Conservation (phyloP, 2,329 filamentous ascomycete genomes). For the Sporothrix phasma region DNA sequence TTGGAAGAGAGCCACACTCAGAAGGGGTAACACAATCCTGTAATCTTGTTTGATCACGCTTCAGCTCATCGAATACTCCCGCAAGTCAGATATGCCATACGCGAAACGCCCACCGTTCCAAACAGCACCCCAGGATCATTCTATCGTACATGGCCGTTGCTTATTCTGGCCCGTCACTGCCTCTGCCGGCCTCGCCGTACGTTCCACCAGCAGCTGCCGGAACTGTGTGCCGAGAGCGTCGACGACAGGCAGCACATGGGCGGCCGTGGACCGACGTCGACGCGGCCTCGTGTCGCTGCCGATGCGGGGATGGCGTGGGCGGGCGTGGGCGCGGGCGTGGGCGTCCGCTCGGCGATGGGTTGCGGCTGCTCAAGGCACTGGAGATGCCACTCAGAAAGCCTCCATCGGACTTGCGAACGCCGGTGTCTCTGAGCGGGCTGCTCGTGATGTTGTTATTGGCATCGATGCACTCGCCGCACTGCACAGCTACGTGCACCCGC, state of each 20-base stretch:
- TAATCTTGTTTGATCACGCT: too few relatives aligned
- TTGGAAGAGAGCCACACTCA: too few relatives aligned
- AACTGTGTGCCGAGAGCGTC: conserved; percentile 9
- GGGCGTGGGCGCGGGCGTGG: too few relatives aligned
- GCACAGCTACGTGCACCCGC: conserved; percentile 21
- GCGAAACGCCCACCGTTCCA: too few relatives aligned
- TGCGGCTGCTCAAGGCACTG: conserved; percentile 9
- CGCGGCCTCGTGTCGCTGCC: neutral
- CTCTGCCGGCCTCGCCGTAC: neutral
- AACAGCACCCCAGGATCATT: too few relatives aligned
- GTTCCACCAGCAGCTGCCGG: conserved; percentile 3
- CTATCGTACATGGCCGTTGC: neutral
- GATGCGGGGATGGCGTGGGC: neutral
- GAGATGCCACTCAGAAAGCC: conserved; percentile 6
- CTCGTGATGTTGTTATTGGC: too few relatives aligned
- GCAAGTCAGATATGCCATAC: neutral
- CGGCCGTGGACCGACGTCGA: neutral
- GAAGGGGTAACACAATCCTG: too few relatives aligned
- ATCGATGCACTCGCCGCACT: neutral
- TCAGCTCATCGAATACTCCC: neutral
- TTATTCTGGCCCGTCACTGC: neutral
- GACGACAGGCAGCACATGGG: conserved; percentile 5
- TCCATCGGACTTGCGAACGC: neutral
- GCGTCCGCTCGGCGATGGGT: neutral
- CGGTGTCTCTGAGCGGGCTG: neutral